Evolutionary conservation across 2,329 filamentous ascomycete genomes (phyloP).

Genomic region (Helicocarpus griseus): DNA sequence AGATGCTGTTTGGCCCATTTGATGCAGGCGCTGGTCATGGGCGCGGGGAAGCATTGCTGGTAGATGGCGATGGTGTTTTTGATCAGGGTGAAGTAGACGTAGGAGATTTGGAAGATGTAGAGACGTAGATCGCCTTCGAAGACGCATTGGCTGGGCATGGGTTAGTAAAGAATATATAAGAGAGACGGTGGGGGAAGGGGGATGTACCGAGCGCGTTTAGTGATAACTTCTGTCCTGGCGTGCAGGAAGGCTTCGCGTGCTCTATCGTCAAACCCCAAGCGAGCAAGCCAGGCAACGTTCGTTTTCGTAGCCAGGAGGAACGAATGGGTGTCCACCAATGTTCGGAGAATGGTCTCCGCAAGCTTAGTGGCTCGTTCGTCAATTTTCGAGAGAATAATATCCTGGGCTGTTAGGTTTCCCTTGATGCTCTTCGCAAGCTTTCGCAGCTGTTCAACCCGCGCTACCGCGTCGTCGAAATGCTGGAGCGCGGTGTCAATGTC

Average conservation of each 20-base stretch:
- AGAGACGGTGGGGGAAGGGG: constrained; percentile 17
- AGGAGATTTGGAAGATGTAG: constrained; percentile 92
- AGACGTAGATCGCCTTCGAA: constrained; percentile 89
- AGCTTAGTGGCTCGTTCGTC: constrained; percentile 73
- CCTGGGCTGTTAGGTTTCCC: constrained; percentile 77
- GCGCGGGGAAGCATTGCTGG: constrained; percentile 72
- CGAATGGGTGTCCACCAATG: constrained; percentile 67
- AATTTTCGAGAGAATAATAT: constrained; percentile 85
- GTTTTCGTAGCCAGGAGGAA: constrained; percentile 68
- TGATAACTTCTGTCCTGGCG: constrained; percentile 67
- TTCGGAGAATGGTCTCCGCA: constrained; percentile 64
- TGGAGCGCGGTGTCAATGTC: constrained; percentile 94
- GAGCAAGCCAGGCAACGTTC: constrained; percentile 73
- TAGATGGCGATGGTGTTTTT: constrained; percentile 87
- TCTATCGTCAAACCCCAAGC: constrained; percentile 81
- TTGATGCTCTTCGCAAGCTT: constrained; percentile 69
- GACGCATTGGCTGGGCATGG: constrained; percentile 63
- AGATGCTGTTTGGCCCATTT: constrained; percentile 97
- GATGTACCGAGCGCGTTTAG: constrained; percentile 76
- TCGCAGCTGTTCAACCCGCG: constrained; percentile 74
- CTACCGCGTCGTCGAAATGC: constrained; percentile 74
- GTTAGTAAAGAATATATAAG: constrained; percentile 8
- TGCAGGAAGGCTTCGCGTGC: constrained; percentile 80
- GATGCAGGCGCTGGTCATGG: constrained; percentile 87
- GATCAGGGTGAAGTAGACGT: constrained; percentile 90